A percentile compares a stretch with the other conserved stretches of the same genome.
These are phyloP conservation scores for Apiospora phragmitis DNA, from an alignment of 2,329 filamentous ascomycete genomes.

Conservation along the genomic window DNA sequence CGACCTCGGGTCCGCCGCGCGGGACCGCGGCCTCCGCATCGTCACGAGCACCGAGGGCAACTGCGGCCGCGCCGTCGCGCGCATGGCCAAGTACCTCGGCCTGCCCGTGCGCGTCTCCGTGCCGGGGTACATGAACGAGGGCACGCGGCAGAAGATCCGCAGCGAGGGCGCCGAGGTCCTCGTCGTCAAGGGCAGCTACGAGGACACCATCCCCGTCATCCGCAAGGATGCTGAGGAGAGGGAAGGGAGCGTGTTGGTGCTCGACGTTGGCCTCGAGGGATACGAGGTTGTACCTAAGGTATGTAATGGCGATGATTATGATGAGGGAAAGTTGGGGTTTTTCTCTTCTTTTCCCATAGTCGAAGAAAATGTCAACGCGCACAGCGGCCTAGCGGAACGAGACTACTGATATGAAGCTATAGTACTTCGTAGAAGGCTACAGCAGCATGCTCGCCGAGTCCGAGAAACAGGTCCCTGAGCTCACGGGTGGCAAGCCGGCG, in stretches of 20 bases:
- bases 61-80: conserved; percentile 71
- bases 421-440: conserved; percentile 80
- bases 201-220: conserved; percentile 57
- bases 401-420: background rate
- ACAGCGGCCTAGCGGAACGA: background rate
- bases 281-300: conserved; percentile 66
- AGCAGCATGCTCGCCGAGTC: conserved; percentile 69
- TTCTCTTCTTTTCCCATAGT: background rate
- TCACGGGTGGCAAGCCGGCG: conserved; percentile 36
- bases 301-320: conserved; percentile 12
- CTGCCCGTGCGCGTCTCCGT: conserved; percentile 63
- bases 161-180: conserved; percentile 63
- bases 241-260: conserved; percentile 55
- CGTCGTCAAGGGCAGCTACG: conserved; percentile 61
- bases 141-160: conserved; percentile 55
- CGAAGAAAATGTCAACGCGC: background rate
- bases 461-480: conserved; percentile 57
- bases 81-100: conserved; percentile 63
- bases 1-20: conserved; percentile 24
- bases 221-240: conserved; percentile 39
- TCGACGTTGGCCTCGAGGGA: conserved; percentile 68
- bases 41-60: conserved; percentile 75
- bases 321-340: background rate
- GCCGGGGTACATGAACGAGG: conserved; percentile 55
- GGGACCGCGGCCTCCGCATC: conserved; percentile 38